These are phyloP conservation scores for Blepharisma stoltei DNA, from an alignment of 73 alveolate genomes.

Conservation along the genomic window DNA sequence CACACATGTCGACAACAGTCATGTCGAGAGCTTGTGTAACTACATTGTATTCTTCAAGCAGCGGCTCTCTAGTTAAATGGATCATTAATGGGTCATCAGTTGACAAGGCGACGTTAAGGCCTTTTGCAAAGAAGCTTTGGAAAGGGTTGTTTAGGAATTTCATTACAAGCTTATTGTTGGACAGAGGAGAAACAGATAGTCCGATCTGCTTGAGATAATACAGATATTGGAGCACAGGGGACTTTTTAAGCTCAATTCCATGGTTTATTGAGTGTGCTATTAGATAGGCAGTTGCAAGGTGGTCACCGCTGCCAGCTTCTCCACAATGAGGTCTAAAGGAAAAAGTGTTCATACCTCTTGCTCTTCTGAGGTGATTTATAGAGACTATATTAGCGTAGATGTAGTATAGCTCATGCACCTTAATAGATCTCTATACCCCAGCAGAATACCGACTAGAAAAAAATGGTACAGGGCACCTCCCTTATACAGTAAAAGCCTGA, in stretches of 20 bases:
- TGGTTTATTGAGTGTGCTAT: conserved; percentile 39
- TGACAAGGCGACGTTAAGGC: conserved; percentile 55
- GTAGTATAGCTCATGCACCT: no score
- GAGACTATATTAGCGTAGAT: conserved; percentile 57
- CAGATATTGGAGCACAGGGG: conserved; percentile 56
- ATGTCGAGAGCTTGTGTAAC: conserved; percentile 65
- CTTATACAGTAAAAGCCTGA: no score
- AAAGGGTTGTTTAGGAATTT: conserved; percentile 46
- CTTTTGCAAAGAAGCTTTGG: conserved; percentile 46
- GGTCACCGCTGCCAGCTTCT: conserved; percentile 76
- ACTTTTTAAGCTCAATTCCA: conserved; percentile 27
- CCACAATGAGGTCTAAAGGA: conserved; percentile 75
- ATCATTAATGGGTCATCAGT: conserved; percentile 67
- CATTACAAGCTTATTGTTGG: conserved; percentile 63
- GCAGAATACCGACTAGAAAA: no score
- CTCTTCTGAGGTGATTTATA: conserved; percentile 56
- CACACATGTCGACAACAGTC: conserved; percentile 66
- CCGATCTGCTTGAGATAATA: conserved; percentile 71
- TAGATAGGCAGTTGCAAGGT: conserved; percentile 64
- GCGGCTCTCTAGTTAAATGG: conserved; percentile 60
- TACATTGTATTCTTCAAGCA: conserved; percentile 56
- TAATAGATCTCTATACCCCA: no score
- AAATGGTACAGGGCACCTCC: no score
- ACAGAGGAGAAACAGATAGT: conserved; percentile 70
- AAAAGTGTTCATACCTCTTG: conserved; percentile 51